phyloP scores from a whole-genome alignment of 306 rosid genomes.

The Psophocarpus tetragonolobus region DNA sequence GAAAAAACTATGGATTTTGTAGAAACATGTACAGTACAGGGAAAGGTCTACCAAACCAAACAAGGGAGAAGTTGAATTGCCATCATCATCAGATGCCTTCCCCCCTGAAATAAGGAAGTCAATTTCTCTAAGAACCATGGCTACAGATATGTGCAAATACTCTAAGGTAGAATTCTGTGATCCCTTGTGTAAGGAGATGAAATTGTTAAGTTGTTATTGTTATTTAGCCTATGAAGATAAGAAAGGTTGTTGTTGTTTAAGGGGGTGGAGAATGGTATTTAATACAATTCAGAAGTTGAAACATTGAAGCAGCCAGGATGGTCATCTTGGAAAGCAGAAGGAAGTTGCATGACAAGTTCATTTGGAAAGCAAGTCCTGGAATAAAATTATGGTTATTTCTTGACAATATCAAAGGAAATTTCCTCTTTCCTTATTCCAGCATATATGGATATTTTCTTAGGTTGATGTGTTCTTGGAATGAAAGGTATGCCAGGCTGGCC shows the following conservation, averaged over 20 bases:
- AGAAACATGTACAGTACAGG: neutral
- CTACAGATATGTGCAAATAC: neutral
- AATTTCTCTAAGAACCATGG: constrained; percentile 11
- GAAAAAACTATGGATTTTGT: neutral
- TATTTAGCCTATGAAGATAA: constrained; percentile 28
- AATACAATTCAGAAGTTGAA: constrained; percentile 13
- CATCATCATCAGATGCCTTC: constrained; percentile 11
- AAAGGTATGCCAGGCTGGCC: constrained; percentile 31
- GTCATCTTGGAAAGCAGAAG: constrained; percentile 27
- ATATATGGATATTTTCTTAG: neutral
- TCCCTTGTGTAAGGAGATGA: constrained; percentile 8
- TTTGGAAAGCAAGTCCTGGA: neutral
- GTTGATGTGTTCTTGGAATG: constrained; percentile 2
- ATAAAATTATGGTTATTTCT: neutral
- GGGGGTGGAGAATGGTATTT: neutral
- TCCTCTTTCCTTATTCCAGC: constrained; percentile 17
- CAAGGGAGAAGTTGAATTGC: constrained; percentile 11
- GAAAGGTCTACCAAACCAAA: constrained; percentile 18
- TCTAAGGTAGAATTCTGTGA: constrained; percentile 6
- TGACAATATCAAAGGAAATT: constrained; percentile 34
- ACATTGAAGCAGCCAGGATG: constrained; percentile 21
- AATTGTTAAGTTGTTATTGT: constrained; percentile 1
- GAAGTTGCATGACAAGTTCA: constrained; percentile 46
- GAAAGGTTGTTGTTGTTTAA: constrained; percentile 31
- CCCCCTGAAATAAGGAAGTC: constrained; percentile 37